Evolutionary conservation across 495 filamentous ascomycete species (phyloP), one percentile per base, ranked within the genome.

Genomic region (Emericellopsis terricola): DNA sequence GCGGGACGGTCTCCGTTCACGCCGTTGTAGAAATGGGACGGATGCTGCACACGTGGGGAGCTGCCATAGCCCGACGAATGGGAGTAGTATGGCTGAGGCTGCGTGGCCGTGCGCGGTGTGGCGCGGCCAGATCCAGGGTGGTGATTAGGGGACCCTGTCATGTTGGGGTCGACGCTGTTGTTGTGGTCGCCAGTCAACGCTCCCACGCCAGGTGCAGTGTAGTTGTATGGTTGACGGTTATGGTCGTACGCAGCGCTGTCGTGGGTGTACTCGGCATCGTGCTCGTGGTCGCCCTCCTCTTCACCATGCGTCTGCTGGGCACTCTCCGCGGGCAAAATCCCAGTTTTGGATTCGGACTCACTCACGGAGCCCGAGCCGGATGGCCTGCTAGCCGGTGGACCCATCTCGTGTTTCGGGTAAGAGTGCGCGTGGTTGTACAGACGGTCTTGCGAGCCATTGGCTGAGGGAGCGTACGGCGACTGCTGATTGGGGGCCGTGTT

Each of bases 391-490:
- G 81, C 68, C 3, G 86, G 86, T 7, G 87, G 86, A 0, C 78
- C 85, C 85, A 96, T 94, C 33, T 94, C 86, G 44, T 58, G 80
- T 58, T 87, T 93, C 41, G 84, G 62, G 45, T 93, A 92, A n/a
- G 62, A 57, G 39, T 52, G 67, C n/a, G 62, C 47, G 28, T 71
- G 67, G 1, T 68, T 62, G 48, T 86, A 92, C 3, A 76, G 60
- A 56, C 87, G 75, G n/a, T 71, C 71, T 31, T 75, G 73, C 18
- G 73, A 68, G 5, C 65, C 61, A 33, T 72, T 57, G 13, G 69
- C 68, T 10, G 69, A 65, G 9, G 78, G 68, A 8, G 74, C 59
- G 43, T 92, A 93, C 11, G 76, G 70, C 2, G 66, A 58, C 39
- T 83, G 76, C 29, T 78, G 71, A 0, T 77, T 65, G n/a, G 78